Base-by-base conservation (phyloP, 306 rosid genomes). In the Prunus kanzakura region DNA sequence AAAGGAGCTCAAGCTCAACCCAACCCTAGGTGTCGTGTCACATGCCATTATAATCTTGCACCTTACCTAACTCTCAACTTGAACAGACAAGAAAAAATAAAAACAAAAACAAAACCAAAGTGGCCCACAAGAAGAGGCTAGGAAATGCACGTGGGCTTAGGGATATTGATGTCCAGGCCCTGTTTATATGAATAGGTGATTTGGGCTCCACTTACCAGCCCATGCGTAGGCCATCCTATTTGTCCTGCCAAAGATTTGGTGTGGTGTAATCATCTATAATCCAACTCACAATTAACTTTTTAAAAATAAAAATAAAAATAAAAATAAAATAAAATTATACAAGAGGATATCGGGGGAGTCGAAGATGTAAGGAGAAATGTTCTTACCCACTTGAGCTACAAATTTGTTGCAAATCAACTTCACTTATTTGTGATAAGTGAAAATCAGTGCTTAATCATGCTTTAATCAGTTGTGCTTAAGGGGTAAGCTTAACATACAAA, bases 161-260 rank as follows among this genome's bases (percentile, higher is more conserved):
- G 49, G 22, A 50, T 75, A 63, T 43, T 23, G 55, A 57, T 41
- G 4, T 25, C 25, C n/a, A 46, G 77, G 45, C 77, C 77, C 46
- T 45, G n/a, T 19, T 46, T 45, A 15, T 29, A 13, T 63, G 20
- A 16, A 43, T 38, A 23, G 67, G 2, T 15, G 6, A 35, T 49
- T 67, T 30, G 68, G 77, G 72, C 77, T 64, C 65, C 64, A 62
- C 61, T 10, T 25, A 60, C 58, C 68, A 46, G 58, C 29, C 75
- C 68, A 73, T 73, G 69, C 45, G 68, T 25, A 23, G 45, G 68
- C 35, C 68, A 23, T 56, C 35, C 3, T 23, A 11, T 49, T 11
- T 25, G 65, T 60, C 65, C 43, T 38, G 43, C 43, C 9, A 38
- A 38, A 38, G 43, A 38, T 38, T 38, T 38, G 43, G 8, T 1